Conservation (phyloP, 495 filamentous ascomycete species). For the Penicillium silybi region DNA sequence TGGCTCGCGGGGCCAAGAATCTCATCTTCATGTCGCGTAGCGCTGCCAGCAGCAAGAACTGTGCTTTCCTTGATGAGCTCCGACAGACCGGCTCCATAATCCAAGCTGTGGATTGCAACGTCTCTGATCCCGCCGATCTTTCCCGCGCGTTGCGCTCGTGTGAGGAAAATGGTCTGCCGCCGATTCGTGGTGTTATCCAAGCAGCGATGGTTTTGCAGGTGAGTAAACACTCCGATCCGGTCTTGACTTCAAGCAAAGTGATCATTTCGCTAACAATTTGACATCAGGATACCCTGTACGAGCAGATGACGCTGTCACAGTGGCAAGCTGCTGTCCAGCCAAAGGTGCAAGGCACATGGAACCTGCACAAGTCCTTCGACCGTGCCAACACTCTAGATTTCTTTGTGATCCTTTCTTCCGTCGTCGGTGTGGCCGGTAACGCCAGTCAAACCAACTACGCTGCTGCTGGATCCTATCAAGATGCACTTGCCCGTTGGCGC, state of each 20-base stretch:
- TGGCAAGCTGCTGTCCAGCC: slow-evolving; percentile 29
- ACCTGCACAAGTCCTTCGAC: slow-evolving; percentile 49
- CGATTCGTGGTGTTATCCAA: slow-evolving; percentile 2
- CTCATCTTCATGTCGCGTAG: neutral
- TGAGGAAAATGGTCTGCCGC: neutral
- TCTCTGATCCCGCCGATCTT: neutral
- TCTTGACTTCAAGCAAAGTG: too few relatives aligned
- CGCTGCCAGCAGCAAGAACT: neutral
- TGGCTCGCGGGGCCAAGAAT: neutral
- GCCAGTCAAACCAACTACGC: slow-evolving; percentile 35
- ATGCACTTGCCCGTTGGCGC: slow-evolving; percentile 29
- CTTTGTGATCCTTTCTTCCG: slow-evolving; percentile 42
- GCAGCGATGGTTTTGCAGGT: slow-evolving; percentile 2
- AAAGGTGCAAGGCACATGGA: slow-evolving; percentile 43
- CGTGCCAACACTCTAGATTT: slow-evolving; percentile 31
- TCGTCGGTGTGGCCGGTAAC: slow-evolving; percentile 27
- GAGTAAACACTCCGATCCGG: neutral
- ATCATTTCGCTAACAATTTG: too few relatives aligned
- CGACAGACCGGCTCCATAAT: neutral
- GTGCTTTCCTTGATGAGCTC: neutral
- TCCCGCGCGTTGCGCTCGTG: neutral
- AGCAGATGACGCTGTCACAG: slow-evolving; percentile 39
- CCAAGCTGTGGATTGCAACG: neutral
- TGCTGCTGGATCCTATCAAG: slow-evolving; percentile 26
- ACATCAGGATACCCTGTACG: slow-evolving; percentile 25